phyloP scores from a whole-genome alignment of 441 rosid species.

The Eruca vesicaria region DNA sequence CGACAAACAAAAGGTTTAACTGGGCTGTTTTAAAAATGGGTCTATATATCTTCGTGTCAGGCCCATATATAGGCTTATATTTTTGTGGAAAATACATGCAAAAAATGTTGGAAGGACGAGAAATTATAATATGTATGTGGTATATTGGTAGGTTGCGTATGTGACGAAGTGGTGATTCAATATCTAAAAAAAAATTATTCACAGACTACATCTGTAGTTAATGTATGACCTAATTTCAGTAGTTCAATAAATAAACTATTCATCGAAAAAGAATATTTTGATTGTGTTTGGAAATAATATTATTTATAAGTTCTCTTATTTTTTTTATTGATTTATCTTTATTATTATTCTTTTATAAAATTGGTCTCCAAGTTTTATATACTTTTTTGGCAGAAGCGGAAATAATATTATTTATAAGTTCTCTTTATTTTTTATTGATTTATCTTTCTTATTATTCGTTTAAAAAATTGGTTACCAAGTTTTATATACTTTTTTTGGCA shows the following conservation, averaged over 20 bases:
- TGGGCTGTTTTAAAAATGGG: not conserved
- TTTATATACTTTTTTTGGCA: too few species aligned
- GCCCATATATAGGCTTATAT: not conserved
- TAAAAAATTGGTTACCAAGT: too few species aligned
- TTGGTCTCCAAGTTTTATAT: not conserved
- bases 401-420: too few species aligned
- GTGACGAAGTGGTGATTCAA: not conserved
- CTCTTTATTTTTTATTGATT: too few species aligned
- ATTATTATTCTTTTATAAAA: not conserved
- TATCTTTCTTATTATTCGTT: too few species aligned
- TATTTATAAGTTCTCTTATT: not conserved
- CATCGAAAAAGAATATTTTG: too few species aligned
- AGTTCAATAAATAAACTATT: too few species aligned
- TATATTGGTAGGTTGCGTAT: not conserved
- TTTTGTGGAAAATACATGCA: not conserved
- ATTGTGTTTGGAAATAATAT: not conserved
- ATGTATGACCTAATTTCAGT: too few species aligned
- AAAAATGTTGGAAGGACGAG: not conserved
- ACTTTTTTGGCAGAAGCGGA: too few species aligned
- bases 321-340: not conserved
- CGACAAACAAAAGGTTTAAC: not conserved
- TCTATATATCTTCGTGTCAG: not conserved
- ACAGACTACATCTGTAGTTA: too few species aligned
- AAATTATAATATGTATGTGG: not conserved
- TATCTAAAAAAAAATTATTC: too few species aligned